Percentiles rank a stretch among this genome's conserved stretches.
Conservation (phyloP, 1,284 basidiomycete species). For the Phlebopus sp. region DNA sequence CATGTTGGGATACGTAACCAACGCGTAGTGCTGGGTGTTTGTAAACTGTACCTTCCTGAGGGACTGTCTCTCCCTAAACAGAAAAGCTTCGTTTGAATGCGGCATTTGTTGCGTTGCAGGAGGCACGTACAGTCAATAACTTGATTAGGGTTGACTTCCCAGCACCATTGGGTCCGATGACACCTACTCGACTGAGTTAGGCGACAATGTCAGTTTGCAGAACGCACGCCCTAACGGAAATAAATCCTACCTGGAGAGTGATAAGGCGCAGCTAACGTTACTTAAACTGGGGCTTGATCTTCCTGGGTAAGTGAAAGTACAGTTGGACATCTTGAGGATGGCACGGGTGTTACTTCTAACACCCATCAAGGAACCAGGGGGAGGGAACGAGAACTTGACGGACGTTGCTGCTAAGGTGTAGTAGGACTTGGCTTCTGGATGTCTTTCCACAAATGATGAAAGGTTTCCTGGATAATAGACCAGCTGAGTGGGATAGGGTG, state of each 20-base stretch:
- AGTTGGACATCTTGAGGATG: slow-evolving; percentile 90
- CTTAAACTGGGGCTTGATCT: slow-evolving; percentile 78
- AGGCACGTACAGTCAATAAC: slow-evolving; percentile 71
- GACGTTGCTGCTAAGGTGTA: slow-evolving; percentile 95
- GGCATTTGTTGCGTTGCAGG: slow-evolving; percentile 8
- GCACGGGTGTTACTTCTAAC: slow-evolving; percentile 96
- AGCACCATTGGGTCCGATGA: slow-evolving; percentile 90
- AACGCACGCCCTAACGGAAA: slow-evolving; percentile 23
- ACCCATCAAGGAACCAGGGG: slow-evolving; percentile 95
- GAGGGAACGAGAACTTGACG: slow-evolving; percentile 95
- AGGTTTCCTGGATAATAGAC: slow-evolving; percentile 96
- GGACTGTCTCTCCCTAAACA: slow-evolving; percentile 83
- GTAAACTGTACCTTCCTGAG: slow-evolving; percentile 92
- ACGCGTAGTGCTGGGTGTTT: slow-evolving; percentile 96
- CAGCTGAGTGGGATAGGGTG: slow-evolving; percentile 50
- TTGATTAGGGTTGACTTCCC: slow-evolving; percentile 98
- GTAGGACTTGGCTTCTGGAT: slow-evolving; percentile 96
- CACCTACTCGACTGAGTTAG: slow-evolving; percentile 73
- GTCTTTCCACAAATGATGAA: slow-evolving; percentile 86
- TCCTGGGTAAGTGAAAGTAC: slow-evolving; percentile 96
- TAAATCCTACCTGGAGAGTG: slow-evolving; percentile 75
- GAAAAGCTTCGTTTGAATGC: slow-evolving; percentile 10
- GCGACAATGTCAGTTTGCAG: slow-evolving; percentile 19
- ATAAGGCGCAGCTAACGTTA: slow-evolving; percentile 91
- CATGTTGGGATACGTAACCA: slow-evolving; percentile 98